Evolutionary conservation across 306 rosid genomes (phyloP).

Genomic region (Glycine soja): DNA sequence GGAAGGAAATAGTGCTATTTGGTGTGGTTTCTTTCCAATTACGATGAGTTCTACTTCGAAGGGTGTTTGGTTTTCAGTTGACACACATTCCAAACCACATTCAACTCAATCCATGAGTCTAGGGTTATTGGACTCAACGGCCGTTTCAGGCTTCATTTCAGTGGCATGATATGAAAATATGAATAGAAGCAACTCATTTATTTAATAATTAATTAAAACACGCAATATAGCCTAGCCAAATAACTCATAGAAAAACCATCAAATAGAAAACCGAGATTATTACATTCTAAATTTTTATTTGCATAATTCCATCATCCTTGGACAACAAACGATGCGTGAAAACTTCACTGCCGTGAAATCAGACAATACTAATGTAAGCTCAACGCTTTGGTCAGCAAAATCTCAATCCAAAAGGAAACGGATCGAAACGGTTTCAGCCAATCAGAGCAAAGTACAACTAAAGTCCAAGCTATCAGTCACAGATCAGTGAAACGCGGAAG

Average conservation of each 20-base stretch:
- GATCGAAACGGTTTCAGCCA: conserved; percentile 45
- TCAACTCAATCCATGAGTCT: no score
- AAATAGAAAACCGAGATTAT: not conserved
- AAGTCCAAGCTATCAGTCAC: conserved; percentile 38
- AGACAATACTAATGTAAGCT: not conserved
- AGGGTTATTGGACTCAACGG: no score
- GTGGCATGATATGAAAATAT: not conserved
- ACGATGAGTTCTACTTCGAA: not conserved
- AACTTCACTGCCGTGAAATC: conserved; percentile 5
- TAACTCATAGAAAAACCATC: not conserved
- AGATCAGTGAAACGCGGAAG: conserved; percentile 48
- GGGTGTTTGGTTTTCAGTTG: no score
- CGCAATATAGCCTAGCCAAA: not conserved
- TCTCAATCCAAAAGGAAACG: conserved; percentile 28
- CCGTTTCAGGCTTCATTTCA: conserved; percentile 29
- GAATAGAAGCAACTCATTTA: conserved; percentile 16
- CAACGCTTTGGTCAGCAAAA: conserved; percentile 25
- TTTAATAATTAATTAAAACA: conserved; percentile 9
- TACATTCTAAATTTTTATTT: not conserved
- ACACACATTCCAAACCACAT: no score
- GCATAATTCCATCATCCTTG: conserved; percentile 30
- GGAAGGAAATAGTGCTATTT: conserved; percentile 24
- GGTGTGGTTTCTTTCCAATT: not conserved
- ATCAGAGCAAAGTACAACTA: conserved; percentile 35
- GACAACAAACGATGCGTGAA: conserved; percentile 17